phyloP scores from a whole-genome alignment of 768 basidiomycete genomes.

The Wakefieldia striispora region DNA sequence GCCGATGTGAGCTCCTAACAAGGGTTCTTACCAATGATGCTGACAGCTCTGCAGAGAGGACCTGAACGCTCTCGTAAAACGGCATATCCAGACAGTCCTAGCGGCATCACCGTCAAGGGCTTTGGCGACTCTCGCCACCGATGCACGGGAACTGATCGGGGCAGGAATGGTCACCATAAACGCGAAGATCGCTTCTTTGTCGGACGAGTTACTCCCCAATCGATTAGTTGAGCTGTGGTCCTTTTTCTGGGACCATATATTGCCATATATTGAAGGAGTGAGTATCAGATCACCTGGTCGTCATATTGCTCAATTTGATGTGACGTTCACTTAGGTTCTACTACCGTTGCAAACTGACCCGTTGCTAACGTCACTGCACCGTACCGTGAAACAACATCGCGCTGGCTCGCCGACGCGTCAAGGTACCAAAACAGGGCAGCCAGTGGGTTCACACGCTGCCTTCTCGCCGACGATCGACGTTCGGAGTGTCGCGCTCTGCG shows the following conservation, averaged over 20 bases:
- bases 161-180: slow-evolving; percentile 92
- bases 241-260: slow-evolving; percentile 90
- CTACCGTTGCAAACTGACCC: slow-evolving; percentile 63
- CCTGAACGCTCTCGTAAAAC: slow-evolving; percentile 76
- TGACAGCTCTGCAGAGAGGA: slow-evolving; percentile 63
- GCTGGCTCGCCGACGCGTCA: slow-evolving; percentile 52
- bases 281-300: slow-evolving; percentile 25
- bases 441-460: slow-evolving; percentile 23
- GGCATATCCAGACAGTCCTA: slow-evolving; percentile 73
- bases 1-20: slow-evolving; percentile 60
- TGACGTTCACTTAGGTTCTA: slow-evolving; percentile 45
- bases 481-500: slow-evolving; percentile 71
- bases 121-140: slow-evolving; percentile 68
- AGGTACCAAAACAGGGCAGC: slow-evolving; percentile 38
- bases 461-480: slow-evolving; percentile 69
- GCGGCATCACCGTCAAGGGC: slow-evolving; percentile 74
- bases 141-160: slow-evolving; percentile 79
- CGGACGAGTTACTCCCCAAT: slow-evolving; percentile 74
- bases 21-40: not conserved
- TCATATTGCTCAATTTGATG: not conserved
- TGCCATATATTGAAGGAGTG: slow-evolving; percentile 87
- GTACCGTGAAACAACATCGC: slow-evolving; percentile 56
- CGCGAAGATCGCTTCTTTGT: slow-evolving; percentile 71
- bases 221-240: slow-evolving; percentile 87
- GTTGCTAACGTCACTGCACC: slow-evolving; percentile 65